Base-by-base conservation (phyloP, 2,329 filamentous ascomycete species). In the Aspergillus sp. region DNA sequence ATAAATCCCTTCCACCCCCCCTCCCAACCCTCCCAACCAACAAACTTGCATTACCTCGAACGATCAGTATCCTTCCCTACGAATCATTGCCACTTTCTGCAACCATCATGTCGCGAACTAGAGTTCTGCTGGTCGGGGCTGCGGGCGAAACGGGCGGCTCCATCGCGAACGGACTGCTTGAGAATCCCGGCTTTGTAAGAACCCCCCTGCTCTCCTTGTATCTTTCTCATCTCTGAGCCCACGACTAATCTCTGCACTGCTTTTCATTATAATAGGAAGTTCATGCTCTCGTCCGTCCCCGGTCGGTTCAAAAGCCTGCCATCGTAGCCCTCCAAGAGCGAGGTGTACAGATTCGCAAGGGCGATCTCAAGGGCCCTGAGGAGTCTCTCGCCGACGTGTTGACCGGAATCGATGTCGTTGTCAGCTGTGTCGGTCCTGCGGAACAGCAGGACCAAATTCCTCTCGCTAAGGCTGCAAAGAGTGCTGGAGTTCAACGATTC, bases 401-500 rank as follows among this genome's bases (percentile, higher is more conserved):
- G 27, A 57, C 56, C 1, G 79, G 74, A 3, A 73, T 78, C 11
- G 80, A 84, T 56, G 73, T 81, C 17, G 73, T 84, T 36, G 78
- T 84, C 60, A 78, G 75, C 36, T 73, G 73, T 57, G 75, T 84
- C 21, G 65, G 70, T 21, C 71, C 72, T 3, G 66, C 65, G 3
- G 69, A 70, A 36, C 70, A 77, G 36, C 67, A 74, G 27, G 75
- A 77, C 10, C 80, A 86, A 62, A 77, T 81, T 8, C 74, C 74
- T 1, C 74, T 85, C 2, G 77, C 78, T 32, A 77, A 76, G 36
- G 83, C 83, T 2, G 78, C 81, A 1, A 82, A 83, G 63, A 73
- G 74, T 50, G 80, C 79, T 3, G 81, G 82, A 0, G 79, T 85
- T 8, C 75, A 78, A 62, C 78, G 84, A 47, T 86, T 84, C 63